Evolutionary conservation across 176 grass and related monocot genomes (phyloP), one percentile per base, ranked within the genome.

Genomic region (Eragrostis nindensis): DNA sequence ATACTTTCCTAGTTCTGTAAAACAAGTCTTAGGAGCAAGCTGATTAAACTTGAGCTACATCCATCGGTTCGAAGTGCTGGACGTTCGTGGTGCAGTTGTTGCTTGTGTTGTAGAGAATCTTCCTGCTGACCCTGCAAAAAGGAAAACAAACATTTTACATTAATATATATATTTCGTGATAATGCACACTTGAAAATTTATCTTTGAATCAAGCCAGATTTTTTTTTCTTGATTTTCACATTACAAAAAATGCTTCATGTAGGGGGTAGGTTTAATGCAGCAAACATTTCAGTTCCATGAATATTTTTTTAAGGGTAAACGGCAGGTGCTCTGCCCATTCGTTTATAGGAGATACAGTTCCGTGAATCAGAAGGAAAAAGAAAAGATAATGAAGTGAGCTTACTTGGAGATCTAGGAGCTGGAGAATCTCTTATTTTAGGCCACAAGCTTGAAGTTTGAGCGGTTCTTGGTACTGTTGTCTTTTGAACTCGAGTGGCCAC

Each of bases 391-490:
- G 7, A 60, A 45, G 81, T 45, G 14, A 76, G 61, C 87, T 84
- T 92, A 97, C 94, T 60, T 86, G 92, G 64, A 82, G 92, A 88
- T 88, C 83, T 92, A 61, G 77, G 83, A 61, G 89, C 71, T n/a
- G 82, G 73, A 61, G 80, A 16, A 77, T 97, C 87, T 89, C 68
- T 92, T 80, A 77, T 76, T 88, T 86, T 97, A 63, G 86, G 85
- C 77, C 76, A 84, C 75, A 88, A 50, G 64, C 70, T 73, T 81
- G 78, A 73, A 66, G 82, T 66, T 85, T 87, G 76, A 27, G 38
- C 52, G 73, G 82, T 71, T 82, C 85, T 97, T 45, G 72, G 73
- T 26, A 63, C 44, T 67, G 84, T 43, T 77, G 83, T 75, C 80
- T 83, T 97, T 24, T 82, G 83, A 25, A 83, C 78, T 82, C 83